These are phyloP conservation scores for Clarireedia monteithiana DNA, from an alignment of 2,329 filamentous ascomycete species.

Conservation along the genomic window DNA sequence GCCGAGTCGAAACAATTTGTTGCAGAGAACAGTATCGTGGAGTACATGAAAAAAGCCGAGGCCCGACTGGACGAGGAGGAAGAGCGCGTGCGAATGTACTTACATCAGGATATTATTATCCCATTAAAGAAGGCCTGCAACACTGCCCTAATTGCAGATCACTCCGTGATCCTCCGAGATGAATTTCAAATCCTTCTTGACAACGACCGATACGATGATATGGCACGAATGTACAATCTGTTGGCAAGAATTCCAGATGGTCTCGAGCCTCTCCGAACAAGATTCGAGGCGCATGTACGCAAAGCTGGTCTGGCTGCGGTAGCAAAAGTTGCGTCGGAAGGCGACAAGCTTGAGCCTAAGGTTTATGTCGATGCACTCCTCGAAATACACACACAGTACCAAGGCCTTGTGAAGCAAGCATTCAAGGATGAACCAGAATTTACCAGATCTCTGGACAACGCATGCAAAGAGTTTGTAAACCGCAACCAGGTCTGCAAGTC, in stretches of 20 bases:
- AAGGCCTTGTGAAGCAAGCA: slow-evolving; percentile 80
- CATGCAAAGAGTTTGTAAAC: slow-evolving; percentile 96
- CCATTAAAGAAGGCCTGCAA: slow-evolving; percentile 84
- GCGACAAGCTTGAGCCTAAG: slow-evolving; percentile 89
- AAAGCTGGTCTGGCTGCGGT: slow-evolving; percentile 84
- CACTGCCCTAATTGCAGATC: slow-evolving; percentile 79
- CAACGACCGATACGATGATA: slow-evolving; percentile 89
- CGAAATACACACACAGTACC: slow-evolving; percentile 90
- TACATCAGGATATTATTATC: slow-evolving; percentile 81
- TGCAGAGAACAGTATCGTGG: slow-evolving; percentile 92
- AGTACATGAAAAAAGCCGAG: slow-evolving; percentile 99
- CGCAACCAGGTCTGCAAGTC: slow-evolving; percentile 93
- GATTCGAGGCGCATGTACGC: slow-evolving; percentile 87
- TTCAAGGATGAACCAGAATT: slow-evolving; percentile 97
- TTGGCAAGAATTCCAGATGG: slow-evolving; percentile 85
- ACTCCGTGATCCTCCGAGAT: slow-evolving; percentile 78
- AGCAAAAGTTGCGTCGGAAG: slow-evolving; percentile 80
- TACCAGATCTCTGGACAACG: slow-evolving; percentile 90
- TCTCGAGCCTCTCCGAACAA: slow-evolving; percentile 75
- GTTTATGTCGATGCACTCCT: slow-evolving; percentile 92
- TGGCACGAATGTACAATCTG: slow-evolving; percentile 92
- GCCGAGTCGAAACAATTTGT: slow-evolving; percentile 91
- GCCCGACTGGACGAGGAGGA: slow-evolving; percentile 84
- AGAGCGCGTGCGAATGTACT: slow-evolving; percentile 83
- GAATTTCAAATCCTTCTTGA: slow-evolving; percentile 94